These are phyloP conservation scores for Aschersonia sp. DNA, from an alignment of 2,329 filamentous ascomycete genomes.

Conservation along the genomic window DNA sequence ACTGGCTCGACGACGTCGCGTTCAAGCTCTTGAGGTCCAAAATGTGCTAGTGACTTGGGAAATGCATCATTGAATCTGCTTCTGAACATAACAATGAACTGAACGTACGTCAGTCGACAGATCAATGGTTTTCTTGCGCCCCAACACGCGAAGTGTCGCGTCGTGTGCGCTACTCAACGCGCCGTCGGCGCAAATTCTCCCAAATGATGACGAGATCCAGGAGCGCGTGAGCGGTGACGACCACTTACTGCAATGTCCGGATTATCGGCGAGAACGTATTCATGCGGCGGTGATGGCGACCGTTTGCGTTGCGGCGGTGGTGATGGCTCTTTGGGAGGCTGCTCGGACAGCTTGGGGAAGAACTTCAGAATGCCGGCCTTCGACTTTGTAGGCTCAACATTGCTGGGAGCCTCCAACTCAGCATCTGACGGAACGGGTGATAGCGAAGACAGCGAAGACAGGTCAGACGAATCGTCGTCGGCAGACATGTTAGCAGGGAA, in stretches of 20 bases:
- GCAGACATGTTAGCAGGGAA: conserved; percentile 32
- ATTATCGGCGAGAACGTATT: conserved; percentile 82
- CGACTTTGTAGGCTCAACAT: conserved; percentile 24
- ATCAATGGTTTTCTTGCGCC: neutral
- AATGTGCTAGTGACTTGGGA: conserved; percentile 72
- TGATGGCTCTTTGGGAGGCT: conserved; percentile 40
- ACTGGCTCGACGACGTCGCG: conserved; percentile 62
- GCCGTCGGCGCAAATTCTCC: neutral
- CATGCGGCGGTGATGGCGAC: conserved; percentile 76
- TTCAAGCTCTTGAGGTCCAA: conserved; percentile 92
- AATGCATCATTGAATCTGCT: conserved; percentile 85
- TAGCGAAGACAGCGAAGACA: conserved; percentile 41
- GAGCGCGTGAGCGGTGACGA: neutral
- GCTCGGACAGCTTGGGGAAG: conserved; percentile 43
- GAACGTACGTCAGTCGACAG: conserved; percentile 5
- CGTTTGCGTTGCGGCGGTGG: conserved; percentile 62
- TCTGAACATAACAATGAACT: conserved; percentile 98
- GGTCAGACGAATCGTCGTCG: conserved; percentile 48
- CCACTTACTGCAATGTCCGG: conserved; percentile 76
- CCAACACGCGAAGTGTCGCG: conserved; percentile 39
- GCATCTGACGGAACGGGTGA: conserved; percentile 29
- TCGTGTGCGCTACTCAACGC: conserved; percentile 19
- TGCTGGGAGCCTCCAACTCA: conserved; percentile 32
- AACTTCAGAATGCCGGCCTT: conserved; percentile 52
- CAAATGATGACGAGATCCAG: conserved; percentile 1